Evolutionary conservation across 345 rosid species (phyloP), one percentile per base, ranked within the genome.

Genomic region (Lepidium didymum): DNA sequence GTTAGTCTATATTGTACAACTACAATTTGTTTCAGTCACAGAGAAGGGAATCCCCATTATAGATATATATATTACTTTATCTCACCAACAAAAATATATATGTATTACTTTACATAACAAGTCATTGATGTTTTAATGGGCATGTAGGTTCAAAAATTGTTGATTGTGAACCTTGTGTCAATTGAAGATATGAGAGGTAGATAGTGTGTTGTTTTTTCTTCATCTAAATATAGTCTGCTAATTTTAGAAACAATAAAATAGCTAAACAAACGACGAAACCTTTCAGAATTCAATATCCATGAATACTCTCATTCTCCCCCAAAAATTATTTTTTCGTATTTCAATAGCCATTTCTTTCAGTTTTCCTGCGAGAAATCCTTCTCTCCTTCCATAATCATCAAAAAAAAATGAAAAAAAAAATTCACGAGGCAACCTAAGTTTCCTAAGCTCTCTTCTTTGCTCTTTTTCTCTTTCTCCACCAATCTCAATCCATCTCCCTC

Each of bases 301-400:
- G n/a, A 46, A 25, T 64, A 72, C 59, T 65, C 70, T 72, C 53
- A 23, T 0, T 4, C 7, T 14, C 21, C 15, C 34, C 27, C 7
- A 14, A 61, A 51, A 0, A 33, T 4, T 45, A 38, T 37, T 60
- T 50, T 62, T 43, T 23, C 64, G 69, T 54, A 55, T 59, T 37
- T 68, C 34, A 40, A 62, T 46, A 66, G 55, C 64, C 57, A 4
- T 33, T 41, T 42, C 44, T 41, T 68, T 15, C 40, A 56, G 7
- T 69, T 74, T 70, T 77, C 79, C 79, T 77, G 81, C 81, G 81
- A 74, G 68, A 77, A 61, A 51, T 52, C 34, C 61, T 64, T 72
- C 40, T 38, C 57, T 21, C 56, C 75, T 19, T 46, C 62, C 56
- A 38, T 29, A 64, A 64, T 62, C 62, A 69, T 63, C 79, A 67